Conservation (phyloP, 2,329 filamentous ascomycete genomes). For the Sphaerulina vaccinii region DNA sequence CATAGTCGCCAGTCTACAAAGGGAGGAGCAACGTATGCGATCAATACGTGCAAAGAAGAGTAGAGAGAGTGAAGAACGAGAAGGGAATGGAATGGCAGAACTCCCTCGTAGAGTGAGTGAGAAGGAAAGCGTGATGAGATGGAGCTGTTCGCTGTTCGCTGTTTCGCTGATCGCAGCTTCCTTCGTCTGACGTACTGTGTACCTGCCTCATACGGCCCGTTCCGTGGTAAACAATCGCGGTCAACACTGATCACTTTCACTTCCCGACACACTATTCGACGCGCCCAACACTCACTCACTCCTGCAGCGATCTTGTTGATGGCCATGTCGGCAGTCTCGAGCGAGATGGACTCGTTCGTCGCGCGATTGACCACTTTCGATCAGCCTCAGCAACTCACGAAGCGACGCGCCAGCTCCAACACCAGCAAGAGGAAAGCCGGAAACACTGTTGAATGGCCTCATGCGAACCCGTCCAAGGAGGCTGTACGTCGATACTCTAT, state of each 20-base stretch:
- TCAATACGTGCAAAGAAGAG: too few species aligned
- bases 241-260: constrained; percentile 2
- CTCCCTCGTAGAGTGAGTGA: not conserved
- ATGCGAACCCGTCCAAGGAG: constrained; percentile 63
- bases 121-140: not conserved
- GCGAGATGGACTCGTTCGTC: constrained; percentile 62
- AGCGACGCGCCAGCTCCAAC: constrained; percentile 67
- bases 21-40: too few species aligned
- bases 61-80: not conserved
- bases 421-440: constrained; percentile 51
- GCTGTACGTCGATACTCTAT: constrained; percentile 52
- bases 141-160: not conserved
- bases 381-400: constrained; percentile 59
- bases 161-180: constrained; percentile 2
- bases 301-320: constrained; percentile 27
- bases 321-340: constrained; percentile 38
- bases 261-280: constrained; percentile 1
- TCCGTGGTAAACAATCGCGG: constrained; percentile 6
- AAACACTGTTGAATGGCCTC: constrained; percentile 69
- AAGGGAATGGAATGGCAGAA: not conserved
- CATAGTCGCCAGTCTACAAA: constrained; percentile 10
- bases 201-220: constrained; percentile 1
- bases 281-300: constrained; percentile 6
- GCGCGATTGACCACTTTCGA: constrained; percentile 81
- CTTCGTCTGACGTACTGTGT: constrained; percentile 11